Percentiles rank a stretch among this genome's conserved stretches.
Evolutionary conservation across 2,329 filamentous ascomycete genomes (phyloP).

Genomic region (Clarireedia homoeocarpa): DNA sequence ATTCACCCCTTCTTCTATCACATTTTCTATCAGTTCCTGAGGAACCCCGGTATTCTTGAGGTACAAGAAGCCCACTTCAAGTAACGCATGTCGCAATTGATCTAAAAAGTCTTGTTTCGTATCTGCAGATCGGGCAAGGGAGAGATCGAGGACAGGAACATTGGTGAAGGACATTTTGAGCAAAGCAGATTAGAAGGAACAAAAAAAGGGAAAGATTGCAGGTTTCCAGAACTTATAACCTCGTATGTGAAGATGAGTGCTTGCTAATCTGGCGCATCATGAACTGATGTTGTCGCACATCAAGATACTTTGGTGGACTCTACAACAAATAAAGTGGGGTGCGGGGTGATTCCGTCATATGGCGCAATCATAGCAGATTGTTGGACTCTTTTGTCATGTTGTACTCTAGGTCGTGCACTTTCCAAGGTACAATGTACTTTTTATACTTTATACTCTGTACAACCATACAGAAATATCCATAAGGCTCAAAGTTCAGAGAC

Average conservation of each 20-base stretch:
- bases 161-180: slow-evolving; percentile 49
- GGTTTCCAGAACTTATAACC: neutral
- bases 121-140: slow-evolving; percentile 50
- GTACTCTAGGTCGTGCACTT: neutral
- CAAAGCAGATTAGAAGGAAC: neutral
- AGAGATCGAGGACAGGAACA: slow-evolving; percentile 72
- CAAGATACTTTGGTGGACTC: neutral
- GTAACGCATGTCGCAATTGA: slow-evolving; percentile 64
- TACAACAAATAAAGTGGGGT: slow-evolving; percentile 4
- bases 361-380: neutral
- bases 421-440: slow-evolving; percentile 6
- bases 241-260: too few species aligned
- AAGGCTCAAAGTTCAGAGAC: slow-evolving; percentile 14
- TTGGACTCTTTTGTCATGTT: neutral
- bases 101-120: slow-evolving; percentile 67
- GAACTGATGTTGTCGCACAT: too few species aligned
- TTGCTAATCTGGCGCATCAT: neutral
- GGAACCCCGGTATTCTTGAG: slow-evolving; percentile 72
- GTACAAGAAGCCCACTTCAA: slow-evolving; percentile 86
- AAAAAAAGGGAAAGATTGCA: neutral
- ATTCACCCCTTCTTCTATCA: slow-evolving; percentile 57
- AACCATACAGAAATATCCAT: slow-evolving; percentile 9
- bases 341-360: slow-evolving; percentile 4
- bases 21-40: slow-evolving; percentile 53
- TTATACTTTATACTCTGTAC: slow-evolving; percentile 9